Percentiles rank a stretch among this genome's conserved stretches.
These are phyloP conservation scores for Mallotus nudiflorus DNA, from an alignment of 345 rosid species.

Conservation along the genomic window DNA sequence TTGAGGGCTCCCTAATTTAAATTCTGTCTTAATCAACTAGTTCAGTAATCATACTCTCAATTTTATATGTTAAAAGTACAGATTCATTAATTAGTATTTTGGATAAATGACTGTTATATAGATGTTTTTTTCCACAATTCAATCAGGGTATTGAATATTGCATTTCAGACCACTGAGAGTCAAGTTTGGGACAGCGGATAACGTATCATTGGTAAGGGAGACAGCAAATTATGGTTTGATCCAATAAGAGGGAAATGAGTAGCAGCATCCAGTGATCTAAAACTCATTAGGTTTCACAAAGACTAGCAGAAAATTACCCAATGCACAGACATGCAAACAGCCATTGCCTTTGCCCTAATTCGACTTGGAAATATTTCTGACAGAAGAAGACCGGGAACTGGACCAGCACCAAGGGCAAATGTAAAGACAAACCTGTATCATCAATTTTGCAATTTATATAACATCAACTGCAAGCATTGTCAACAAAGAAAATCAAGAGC, in stretches of 20 bases:
- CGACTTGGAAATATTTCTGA: slow-evolving; percentile 89
- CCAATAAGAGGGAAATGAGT: neutral
- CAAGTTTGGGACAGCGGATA: neutral
- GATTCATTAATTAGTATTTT: neutral
- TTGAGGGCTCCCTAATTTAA: neutral
- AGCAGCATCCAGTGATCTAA: neutral
- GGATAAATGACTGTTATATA: neutral
- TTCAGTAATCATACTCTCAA: neutral
- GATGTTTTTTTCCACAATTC: neutral
- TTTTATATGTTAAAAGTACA: neutral
- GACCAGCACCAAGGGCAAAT: slow-evolving; percentile 88
- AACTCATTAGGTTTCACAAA: neutral
- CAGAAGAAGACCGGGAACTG: slow-evolving; percentile 83
- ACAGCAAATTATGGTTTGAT: neutral
- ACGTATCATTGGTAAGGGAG: no score
- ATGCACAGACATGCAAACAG: slow-evolving; percentile 86
- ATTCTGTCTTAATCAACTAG: neutral
- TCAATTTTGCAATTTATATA: slow-evolving; percentile 8
- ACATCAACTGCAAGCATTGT: neutral
- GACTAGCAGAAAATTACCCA: slow-evolving; percentile 58
- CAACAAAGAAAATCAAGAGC: neutral
- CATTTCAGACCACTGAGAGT: neutral
- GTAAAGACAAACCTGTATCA: slow-evolving; percentile 75
- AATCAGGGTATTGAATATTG: neutral
- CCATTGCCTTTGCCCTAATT: slow-evolving; percentile 88